phyloP scores from a whole-genome alignment of 2,329 filamentous ascomycete species.

The Aspergillus aculeatinus region DNA sequence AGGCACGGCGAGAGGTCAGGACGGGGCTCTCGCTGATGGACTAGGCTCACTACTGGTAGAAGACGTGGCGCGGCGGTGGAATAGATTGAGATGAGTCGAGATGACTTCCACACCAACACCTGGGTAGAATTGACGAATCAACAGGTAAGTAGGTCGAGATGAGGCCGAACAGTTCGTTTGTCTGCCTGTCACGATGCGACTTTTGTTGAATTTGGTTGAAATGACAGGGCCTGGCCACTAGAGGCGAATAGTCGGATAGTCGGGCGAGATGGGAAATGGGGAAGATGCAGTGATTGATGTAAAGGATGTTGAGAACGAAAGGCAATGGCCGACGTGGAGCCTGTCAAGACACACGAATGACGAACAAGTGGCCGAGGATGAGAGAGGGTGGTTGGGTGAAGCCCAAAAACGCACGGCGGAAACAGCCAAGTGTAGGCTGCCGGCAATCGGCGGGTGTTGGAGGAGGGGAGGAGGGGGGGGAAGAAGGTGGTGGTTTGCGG shows the following conservation, averaged over 20 bases:
- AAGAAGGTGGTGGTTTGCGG: constrained; percentile 1
- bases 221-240: constrained; percentile 9
- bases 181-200: constrained; percentile 1
- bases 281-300: neutral
- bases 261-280: neutral
- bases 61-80: constrained; percentile 22
- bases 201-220: neutral
- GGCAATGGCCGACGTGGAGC: constrained; percentile 23
- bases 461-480: constrained; percentile 12
- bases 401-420: constrained; percentile 15
- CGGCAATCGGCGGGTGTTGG: constrained; percentile 29
- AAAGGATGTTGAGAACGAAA: constrained; percentile 15
- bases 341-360: constrained; percentile 15
- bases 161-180: neutral
- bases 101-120: neutral
- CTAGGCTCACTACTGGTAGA: neutral
- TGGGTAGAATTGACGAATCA: neutral
- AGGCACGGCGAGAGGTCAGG: neutral
- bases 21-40: neutral
- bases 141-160: neutral
- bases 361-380: constrained; percentile 17
- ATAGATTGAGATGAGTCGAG: constrained; percentile 9
- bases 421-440: constrained; percentile 21
- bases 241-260: neutral
- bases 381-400: constrained; percentile 11